Percentiles rank a stretch among this genome's conserved stretches.
Evolutionary conservation across 352 stramenopile species (phyloP).

Genomic region (Globisporangium spinosum): DNA sequence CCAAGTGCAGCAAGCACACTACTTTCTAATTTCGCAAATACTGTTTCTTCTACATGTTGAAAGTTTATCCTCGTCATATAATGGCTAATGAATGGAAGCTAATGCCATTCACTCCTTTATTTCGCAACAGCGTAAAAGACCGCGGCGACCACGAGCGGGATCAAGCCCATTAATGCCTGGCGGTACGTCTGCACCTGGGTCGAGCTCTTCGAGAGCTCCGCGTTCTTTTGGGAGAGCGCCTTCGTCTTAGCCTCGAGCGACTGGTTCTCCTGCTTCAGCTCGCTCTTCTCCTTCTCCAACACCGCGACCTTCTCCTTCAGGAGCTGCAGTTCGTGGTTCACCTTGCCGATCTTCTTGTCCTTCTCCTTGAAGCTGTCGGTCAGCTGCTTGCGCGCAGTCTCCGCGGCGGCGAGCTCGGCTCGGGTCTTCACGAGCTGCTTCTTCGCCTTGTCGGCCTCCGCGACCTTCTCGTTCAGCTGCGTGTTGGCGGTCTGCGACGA

Average conservation of each 20-base stretch:
- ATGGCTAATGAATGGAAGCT: constrained; percentile 1
- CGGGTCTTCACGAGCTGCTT: constrained; percentile 61
- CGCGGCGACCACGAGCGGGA: constrained; percentile 48
- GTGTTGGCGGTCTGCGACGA: constrained; percentile 57
- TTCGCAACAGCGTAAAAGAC: constrained; percentile 52
- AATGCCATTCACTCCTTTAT: constrained; percentile 20
- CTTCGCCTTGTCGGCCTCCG: constrained; percentile 55
- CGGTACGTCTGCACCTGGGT: constrained; percentile 63
- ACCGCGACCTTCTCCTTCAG: constrained; percentile 40
- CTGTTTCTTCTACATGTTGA: constrained; percentile 15
- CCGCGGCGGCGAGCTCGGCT: constrained; percentile 42
- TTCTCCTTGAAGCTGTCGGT: constrained; percentile 57
- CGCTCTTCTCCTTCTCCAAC: constrained; percentile 21
- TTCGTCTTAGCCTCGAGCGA: constrained; percentile 32
- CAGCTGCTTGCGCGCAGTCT: constrained; percentile 44
- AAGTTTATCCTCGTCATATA: constrained; percentile 10
- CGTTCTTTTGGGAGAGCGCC: constrained; percentile 34
- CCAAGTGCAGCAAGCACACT: background rate
- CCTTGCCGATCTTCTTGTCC: constrained; percentile 66
- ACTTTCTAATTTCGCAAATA: constrained; percentile 15
- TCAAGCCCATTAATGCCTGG: constrained; percentile 45
- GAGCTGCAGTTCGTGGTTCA: constrained; percentile 44
- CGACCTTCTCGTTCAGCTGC: constrained; percentile 59
- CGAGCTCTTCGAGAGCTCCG: constrained; percentile 34
- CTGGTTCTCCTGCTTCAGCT: constrained; percentile 22